Evolutionary conservation across 805 yeast species (phyloP).

Genomic region (Nakazawaea wickerhamii): DNA sequence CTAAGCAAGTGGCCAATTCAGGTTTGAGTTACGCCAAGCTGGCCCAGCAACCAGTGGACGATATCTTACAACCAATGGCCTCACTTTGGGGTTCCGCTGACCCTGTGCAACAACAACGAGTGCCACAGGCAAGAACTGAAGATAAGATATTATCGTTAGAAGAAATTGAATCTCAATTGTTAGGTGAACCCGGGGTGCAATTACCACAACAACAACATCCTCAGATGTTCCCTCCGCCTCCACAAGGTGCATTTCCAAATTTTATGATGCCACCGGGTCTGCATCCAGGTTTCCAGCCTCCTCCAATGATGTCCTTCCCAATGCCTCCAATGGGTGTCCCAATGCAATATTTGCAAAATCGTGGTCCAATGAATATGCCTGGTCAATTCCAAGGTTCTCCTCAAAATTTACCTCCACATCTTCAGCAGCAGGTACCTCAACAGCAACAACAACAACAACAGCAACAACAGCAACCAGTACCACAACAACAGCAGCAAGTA

Average conservation of each 20-base stretch:
- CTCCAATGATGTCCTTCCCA: conserved; percentile 13
- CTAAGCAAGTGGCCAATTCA: conserved; percentile 20
- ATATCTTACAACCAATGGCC: conserved; percentile 60
- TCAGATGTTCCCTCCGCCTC: conserved; percentile 17
- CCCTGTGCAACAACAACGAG: conserved; percentile 19
- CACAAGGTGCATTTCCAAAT: conserved; percentile 17
- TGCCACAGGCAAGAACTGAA: conserved; percentile 16
- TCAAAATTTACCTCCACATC: conserved; percentile 6
- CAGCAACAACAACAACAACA: conserved; percentile 15
- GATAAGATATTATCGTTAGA: conserved; percentile 64
- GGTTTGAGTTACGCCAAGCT: conserved; percentile 38
- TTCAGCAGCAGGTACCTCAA: conserved; percentile 17
- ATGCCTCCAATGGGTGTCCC: conserved; percentile 13
- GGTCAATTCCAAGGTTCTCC: conserved; percentile 12
- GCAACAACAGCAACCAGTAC: conserved; percentile 18
- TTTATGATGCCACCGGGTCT: conserved; percentile 16
- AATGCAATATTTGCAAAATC: conserved; percentile 1
- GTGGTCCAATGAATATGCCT: conserved; percentile 9
- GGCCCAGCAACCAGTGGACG: conserved; percentile 30
- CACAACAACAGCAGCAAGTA: conserved; percentile 18
- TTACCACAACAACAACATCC: conserved; percentile 24
- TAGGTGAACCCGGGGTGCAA: conserved; percentile 30
- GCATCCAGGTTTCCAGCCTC: conserved; percentile 14
- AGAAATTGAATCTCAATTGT: conserved; percentile 77
- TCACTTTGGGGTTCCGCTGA: conserved; percentile 51